These are phyloP conservation scores for Ceratobasidium sp. DNA, from an alignment of 1,284 basidiomycete genomes.

Conservation along the genomic window DNA sequence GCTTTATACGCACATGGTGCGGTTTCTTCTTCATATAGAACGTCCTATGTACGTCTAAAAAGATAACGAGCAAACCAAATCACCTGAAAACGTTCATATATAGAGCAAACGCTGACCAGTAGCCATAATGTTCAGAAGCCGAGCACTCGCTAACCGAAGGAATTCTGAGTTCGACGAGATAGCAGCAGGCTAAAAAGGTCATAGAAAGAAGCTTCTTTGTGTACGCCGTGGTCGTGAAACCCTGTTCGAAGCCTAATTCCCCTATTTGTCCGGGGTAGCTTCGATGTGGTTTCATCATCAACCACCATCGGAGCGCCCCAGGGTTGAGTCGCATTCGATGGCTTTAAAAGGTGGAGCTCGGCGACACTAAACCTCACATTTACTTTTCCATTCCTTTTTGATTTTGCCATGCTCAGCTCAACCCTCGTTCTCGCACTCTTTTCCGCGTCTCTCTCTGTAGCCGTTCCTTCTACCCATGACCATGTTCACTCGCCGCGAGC, in stretches of 20 bases:
- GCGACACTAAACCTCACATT: too few relatives aligned
- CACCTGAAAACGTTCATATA: background rate
- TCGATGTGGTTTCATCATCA: slow-evolving; percentile 7
- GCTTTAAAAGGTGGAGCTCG: slow-evolving; percentile 7
- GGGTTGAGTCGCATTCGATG: background rate
- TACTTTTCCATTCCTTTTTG: slow-evolving; percentile 14
- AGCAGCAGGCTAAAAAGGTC: too few relatives aligned
- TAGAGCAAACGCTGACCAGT: background rate
- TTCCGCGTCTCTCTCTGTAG: slow-evolving; percentile 37
- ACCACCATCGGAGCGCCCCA: slow-evolving; percentile 1
- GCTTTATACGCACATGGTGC: slow-evolving; percentile 13
- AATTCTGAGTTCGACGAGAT: slow-evolving; percentile 11
- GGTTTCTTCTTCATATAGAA: background rate
- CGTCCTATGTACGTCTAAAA: too few relatives aligned
- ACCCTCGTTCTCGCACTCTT: slow-evolving; percentile 41
- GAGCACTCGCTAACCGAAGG: slow-evolving; percentile 10
- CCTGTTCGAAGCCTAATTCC: background rate
- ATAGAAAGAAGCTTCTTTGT: background rate
- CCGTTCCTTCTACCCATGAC: slow-evolving; percentile 27
- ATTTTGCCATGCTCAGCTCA: slow-evolving; percentile 14
- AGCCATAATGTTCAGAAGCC: background rate
- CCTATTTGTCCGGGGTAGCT: background rate
- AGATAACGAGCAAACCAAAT: background rate
- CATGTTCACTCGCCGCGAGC: slow-evolving; percentile 19
- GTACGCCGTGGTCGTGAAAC: background rate